Evolutionary conservation across 306 rosid species (phyloP).

Genomic region (Fragaria vesca): DNA sequence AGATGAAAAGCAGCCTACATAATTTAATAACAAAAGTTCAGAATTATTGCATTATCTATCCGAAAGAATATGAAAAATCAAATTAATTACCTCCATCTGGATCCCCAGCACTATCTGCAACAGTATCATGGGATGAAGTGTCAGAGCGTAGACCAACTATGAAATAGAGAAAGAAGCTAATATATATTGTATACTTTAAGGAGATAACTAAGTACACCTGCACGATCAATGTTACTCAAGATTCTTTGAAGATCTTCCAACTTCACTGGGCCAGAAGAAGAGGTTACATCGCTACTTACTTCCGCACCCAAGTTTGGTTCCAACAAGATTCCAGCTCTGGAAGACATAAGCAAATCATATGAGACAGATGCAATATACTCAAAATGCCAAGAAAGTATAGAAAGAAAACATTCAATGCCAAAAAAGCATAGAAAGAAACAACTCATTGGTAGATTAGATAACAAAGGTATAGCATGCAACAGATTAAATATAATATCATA

Average conservation of each 20-base stretch:
- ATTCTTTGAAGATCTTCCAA: conserved; percentile 86
- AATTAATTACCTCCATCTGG: conserved; percentile 77
- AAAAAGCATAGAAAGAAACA: not conserved
- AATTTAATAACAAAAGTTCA: not conserved
- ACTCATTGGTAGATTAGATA: not conserved
- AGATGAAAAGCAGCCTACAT: not conserved
- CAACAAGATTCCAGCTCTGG: conserved; percentile 48
- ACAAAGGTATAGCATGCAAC: too few species aligned
- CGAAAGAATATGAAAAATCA: conserved; percentile 8
- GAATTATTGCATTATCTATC: not conserved
- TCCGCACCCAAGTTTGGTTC: conserved; percentile 59
- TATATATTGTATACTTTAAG: not conserved
- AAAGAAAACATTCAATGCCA: not conserved
- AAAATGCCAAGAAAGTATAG: not conserved
- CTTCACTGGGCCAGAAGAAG: conserved; percentile 77
- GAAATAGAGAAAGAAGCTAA: not conserved
- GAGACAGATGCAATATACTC: not conserved
- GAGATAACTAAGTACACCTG: conserved; percentile 47
- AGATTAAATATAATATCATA: not conserved
- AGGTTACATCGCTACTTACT: conserved; percentile 49
- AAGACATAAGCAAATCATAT: conserved; percentile 8
- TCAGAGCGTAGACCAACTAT: conserved; percentile 32
- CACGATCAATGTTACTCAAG: conserved; percentile 70
- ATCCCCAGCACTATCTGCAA: conserved; percentile 61
- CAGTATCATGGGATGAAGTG: conserved; percentile 29